Base-by-base conservation (phyloP, 2,329 filamentous ascomycete genomes). In the Apiospora kogelbergensis region DNA sequence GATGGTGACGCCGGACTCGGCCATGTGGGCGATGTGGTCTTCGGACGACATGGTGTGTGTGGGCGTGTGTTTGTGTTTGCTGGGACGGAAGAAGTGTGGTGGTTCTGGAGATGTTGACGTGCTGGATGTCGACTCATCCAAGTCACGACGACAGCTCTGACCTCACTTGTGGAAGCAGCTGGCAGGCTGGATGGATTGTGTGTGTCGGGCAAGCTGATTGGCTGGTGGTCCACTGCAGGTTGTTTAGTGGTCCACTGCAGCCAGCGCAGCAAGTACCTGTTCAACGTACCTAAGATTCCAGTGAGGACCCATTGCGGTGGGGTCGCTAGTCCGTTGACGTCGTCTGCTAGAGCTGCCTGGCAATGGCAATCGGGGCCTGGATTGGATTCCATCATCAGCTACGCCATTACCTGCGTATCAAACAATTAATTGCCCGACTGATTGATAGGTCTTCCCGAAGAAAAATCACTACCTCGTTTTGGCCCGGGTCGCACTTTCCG, bases 1-100 rank as follows among this genome's bases (percentile, higher is more conserved):
- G 76, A 95, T 92, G 67, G 92, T 95, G 77, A 94, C 85, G 81
- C 90, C 89, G 68, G 91, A 94, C 79, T 91, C 89, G 79, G 90
- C 86, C 77, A 94, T 86, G 73, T 87, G 85, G 75, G 88, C 84
- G 68, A 77, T 75, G 37, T 74, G 73, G 42, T 84, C 77, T 68
- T 89, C 83, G 72, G 84, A 84, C 65, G 87, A 81, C 89, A 90
- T 91, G 69, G 69, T 75, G 72, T 68, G 45, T 44, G 68, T 24
- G n/a, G n/a, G n/a, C 24, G n/a, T 46, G n/a, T 46, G n/a, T 24
- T 3, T 22, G n/a, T 24, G 6, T 46, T 0, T 22, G n/a, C 6
- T 11, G 0, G n/a, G 7, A 10, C 5, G 45, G 4, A 13, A 24
- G 1, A 4, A 22, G 44, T 3, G 2, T 1, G 24, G 11, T 53